Evolutionary conservation across 2,329 filamentous ascomycete species (phyloP).

Genomic region (Phoma herbarum): DNA sequence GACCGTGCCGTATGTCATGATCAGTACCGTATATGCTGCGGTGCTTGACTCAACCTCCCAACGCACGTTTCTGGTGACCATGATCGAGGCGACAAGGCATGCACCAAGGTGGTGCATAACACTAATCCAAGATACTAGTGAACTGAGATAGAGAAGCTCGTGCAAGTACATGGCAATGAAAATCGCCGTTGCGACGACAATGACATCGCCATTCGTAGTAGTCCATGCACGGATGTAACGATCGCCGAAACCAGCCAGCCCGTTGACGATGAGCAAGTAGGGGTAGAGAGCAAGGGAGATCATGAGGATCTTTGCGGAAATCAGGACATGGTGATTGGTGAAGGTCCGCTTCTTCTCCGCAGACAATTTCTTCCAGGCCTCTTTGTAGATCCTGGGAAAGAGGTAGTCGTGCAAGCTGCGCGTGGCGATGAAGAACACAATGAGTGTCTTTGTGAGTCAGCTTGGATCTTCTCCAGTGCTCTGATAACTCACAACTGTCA

Average conservation of each 20-base stretch:
- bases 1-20: constrained; percentile 5
- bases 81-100: background rate
- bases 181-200: background rate
- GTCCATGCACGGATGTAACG: background rate
- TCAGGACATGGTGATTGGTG: constrained; percentile 5
- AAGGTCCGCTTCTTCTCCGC: background rate
- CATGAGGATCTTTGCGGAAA: background rate
- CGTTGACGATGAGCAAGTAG: constrained; percentile 1
- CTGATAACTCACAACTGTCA: background rate
- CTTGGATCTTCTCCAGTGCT: background rate
- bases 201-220: background rate
- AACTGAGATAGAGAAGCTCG: constrained; percentile 2
- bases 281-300: background rate
- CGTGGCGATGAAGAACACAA: constrained; percentile 7
- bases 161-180: constrained; percentile 4
- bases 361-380: background rate
- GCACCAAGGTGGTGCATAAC: constrained; percentile 6
- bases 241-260: background rate
- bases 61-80: constrained; percentile 8
- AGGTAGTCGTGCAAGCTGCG: constrained; percentile 1
- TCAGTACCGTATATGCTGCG: constrained; percentile 8
- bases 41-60: constrained; percentile 6
- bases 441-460: background rate
- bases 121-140: background rate
- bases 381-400: constrained; percentile 2